phyloP scores from a whole-genome alignment of 345 rosid genomes.

The Turritis glabra region DNA sequence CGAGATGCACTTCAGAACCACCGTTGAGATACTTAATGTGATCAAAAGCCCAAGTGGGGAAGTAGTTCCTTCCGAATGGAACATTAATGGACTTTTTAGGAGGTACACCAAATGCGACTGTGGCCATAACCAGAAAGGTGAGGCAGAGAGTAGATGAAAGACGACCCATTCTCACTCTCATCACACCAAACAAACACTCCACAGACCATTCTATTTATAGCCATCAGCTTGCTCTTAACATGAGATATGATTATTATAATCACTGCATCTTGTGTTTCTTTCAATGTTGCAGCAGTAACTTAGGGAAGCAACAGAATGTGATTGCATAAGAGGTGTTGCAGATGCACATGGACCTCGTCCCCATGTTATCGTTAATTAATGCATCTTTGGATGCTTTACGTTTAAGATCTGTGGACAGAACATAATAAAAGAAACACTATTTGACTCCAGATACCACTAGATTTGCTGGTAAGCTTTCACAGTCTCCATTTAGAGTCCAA shows the following conservation, averaged over 20 bases:
- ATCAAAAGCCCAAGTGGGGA: slow-evolving; percentile 91
- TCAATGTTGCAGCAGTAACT: slow-evolving; percentile 21
- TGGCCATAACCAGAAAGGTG: slow-evolving; percentile 45
- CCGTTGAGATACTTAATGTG: slow-evolving; percentile 83
- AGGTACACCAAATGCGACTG: slow-evolving; percentile 53
- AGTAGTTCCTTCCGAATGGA: slow-evolving; percentile 74
- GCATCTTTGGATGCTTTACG: slow-evolving; percentile 30
- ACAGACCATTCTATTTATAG: slow-evolving; percentile 17
- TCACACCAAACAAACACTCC: background rate
- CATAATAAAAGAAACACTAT: slow-evolving; percentile 21
- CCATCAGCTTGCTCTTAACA: background rate
- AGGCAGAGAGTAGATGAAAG: slow-evolving; percentile 35
- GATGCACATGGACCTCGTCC: slow-evolving; percentile 36
- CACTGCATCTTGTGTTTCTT: slow-evolving; percentile 10
- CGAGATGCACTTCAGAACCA: slow-evolving; percentile 69
- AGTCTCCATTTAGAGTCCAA: background rate
- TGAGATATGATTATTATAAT: background rate
- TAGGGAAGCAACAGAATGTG: slow-evolving; percentile 13
- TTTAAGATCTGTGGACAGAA: slow-evolving; percentile 24
- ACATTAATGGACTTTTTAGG: slow-evolving; percentile 62
- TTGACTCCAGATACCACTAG: background rate
- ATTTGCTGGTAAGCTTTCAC: slow-evolving; percentile 9
- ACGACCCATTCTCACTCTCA: slow-evolving; percentile 40
- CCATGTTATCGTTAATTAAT: slow-evolving; percentile 34
- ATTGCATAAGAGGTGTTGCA: slow-evolving; percentile 14